phyloP scores from a whole-genome alignment of 2,329 filamentous ascomycete species.

The Thyridium curvatum region DNA sequence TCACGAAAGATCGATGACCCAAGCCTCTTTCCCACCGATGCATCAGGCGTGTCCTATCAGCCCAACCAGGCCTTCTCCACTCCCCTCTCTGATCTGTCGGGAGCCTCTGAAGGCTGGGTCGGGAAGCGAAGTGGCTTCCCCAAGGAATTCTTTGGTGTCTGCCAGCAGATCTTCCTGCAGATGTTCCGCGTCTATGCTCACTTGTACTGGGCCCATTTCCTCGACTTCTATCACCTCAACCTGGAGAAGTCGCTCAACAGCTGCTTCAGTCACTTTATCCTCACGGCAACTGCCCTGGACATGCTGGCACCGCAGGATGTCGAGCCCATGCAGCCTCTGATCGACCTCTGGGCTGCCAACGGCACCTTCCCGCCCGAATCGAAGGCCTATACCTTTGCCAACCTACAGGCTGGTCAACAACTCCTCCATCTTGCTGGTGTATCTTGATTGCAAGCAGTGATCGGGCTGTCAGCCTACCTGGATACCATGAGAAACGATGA shows the following conservation, averaged over 20 bases:
- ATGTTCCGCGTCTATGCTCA: conserved; percentile 99
- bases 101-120: conserved; percentile 63
- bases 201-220: conserved; percentile 94
- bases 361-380: conserved; percentile 77
- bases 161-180: conserved; percentile 91
- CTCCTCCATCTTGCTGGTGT: conserved; percentile 39
- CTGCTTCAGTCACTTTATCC: conserved; percentile 79
- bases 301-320: conserved; percentile 85
- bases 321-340: conserved; percentile 91
- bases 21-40: conserved; percentile 84
- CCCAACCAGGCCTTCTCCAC: conserved; percentile 52
- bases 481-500: conserved; percentile 2
- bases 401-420: conserved; percentile 52
- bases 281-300: conserved; percentile 72
- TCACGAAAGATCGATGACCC: conserved; percentile 90
- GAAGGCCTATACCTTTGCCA: conserved; percentile 60
- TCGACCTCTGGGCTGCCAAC: conserved; percentile 86
- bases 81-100: conserved; percentile 57
- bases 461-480: neutral
- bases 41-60: conserved; percentile 60
- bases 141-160: conserved; percentile 79
- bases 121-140: conserved; percentile 93
- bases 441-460: neutral
- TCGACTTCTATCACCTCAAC: conserved; percentile 78
- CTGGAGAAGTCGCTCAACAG: conserved; percentile 78